Base-by-base conservation (phyloP, 1,284 basidiomycete genomes). In the Ganoderma boninense region DNA sequence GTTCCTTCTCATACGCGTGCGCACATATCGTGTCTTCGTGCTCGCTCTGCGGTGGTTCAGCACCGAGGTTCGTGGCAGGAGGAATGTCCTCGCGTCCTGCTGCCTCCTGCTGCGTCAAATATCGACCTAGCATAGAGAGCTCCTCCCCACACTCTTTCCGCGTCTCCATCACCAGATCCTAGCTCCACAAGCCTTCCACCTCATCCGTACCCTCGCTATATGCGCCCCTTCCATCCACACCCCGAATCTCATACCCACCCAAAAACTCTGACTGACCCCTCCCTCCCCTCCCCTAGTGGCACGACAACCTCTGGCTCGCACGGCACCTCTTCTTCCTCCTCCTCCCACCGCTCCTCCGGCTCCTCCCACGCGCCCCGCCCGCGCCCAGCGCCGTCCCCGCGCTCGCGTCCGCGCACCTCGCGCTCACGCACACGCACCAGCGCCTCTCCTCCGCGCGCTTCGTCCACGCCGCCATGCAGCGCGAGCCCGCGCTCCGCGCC, bases 311-410 rank as follows among this genome's bases (percentile, higher is more conserved):
- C 46, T 86, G 86, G 78, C 77, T 84, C 66, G 71, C 82, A 26
- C 90, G 92, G 14, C 86, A 88, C 68, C 49, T 83, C 4, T 78
- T 92, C 69, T 91, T 94, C 80, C 82, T 92, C 69, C 20, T 84
- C 44, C 82, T 93, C 11, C 90, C 91, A 0, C 72, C 88, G 35
- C 63, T 86, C 62, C 75, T 90, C n/a, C 85, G 86, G 76, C 73
- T 84, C 65, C 76, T 88, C 11, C 87, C 84, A 2, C 71, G 75
- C 32, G 77, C 71, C 61, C 77, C 68, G 23, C 73, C 32, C 14
- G 65, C 59, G 71, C 77, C 61, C 65, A 80, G 62, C 71, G 79
- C 64, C 71, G 69, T 82, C n/a, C 74, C 80, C 29, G 76, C 80
- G 57, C 80, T 87, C 62, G 82, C 85, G 63, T 80, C 83, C 7